These are phyloP conservation scores for Phytophthora fragariae DNA, from an alignment of 352 stramenopile species.

Conservation along the genomic window DNA sequence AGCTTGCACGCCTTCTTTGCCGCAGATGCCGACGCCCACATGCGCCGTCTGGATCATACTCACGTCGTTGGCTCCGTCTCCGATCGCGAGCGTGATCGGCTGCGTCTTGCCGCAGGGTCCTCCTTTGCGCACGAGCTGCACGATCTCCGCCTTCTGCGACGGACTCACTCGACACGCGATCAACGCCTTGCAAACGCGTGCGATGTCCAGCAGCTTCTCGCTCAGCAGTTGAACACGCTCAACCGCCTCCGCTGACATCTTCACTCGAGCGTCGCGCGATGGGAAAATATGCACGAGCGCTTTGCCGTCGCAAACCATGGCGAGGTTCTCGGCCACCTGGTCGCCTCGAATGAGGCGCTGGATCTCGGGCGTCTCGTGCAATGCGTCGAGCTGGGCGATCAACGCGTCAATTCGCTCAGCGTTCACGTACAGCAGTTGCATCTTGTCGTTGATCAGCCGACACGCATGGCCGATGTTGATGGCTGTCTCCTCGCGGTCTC, in stretches of 20 bases:
- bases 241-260: slow-evolving; percentile 43
- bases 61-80: slow-evolving; percentile 99
- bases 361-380: slow-evolving; percentile 51
- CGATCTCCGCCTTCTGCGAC: slow-evolving; percentile 85
- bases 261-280: slow-evolving; percentile 53
- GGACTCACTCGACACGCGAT: slow-evolving; percentile 88
- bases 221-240: slow-evolving; percentile 44
- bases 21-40: slow-evolving; percentile 97
- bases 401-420: slow-evolving; percentile 51
- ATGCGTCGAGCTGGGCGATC: slow-evolving; percentile 54
- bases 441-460: slow-evolving; percentile 69
- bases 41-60: slow-evolving; percentile 99
- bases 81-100: slow-evolving; percentile 95
- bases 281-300: slow-evolving; percentile 75
- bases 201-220: slow-evolving; percentile 58
- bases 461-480: slow-evolving; percentile 97
- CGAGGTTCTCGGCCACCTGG: slow-evolving; percentile 54
- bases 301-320: slow-evolving; percentile 74
- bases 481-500: slow-evolving; percentile 97
- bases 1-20: slow-evolving; percentile 97
- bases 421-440: slow-evolving; percentile 76
- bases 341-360: slow-evolving; percentile 48
- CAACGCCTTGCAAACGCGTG: slow-evolving; percentile 72
- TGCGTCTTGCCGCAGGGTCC: slow-evolving; percentile 28
- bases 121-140: slow-evolving; percentile 68